Conservation (phyloP, 768 basidiomycete species). For the Russula ochroleuca region DNA sequence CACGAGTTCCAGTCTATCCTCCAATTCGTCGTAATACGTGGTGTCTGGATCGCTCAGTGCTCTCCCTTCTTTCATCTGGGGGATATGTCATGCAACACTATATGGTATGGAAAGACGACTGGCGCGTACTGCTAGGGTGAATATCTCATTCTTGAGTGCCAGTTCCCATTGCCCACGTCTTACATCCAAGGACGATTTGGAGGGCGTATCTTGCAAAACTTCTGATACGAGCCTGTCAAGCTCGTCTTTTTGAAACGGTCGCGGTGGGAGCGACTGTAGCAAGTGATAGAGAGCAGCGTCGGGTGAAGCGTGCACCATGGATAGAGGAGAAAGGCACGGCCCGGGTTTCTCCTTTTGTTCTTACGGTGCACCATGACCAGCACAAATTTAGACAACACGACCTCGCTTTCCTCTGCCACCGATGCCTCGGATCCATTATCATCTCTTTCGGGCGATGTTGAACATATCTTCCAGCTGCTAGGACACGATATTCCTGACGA, state of each 20-base stretch:
- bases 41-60: slow-evolving; percentile 51
- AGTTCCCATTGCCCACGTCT: slow-evolving; percentile 73
- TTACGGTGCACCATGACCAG: neutral
- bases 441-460: slow-evolving; percentile 39
- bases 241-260: slow-evolving; percentile 18
- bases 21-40: slow-evolving; percentile 58
- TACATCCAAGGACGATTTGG: slow-evolving; percentile 46
- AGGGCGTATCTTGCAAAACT: slow-evolving; percentile 19
- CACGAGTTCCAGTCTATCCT: slow-evolving; percentile 64
- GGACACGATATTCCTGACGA: slow-evolving; percentile 32
- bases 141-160: slow-evolving; percentile 64
- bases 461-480: slow-evolving; percentile 35
- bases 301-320: slow-evolving; percentile 25
- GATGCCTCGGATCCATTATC: neutral
- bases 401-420: slow-evolving; percentile 6
- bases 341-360: neutral
- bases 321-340: neutral
- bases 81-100: neutral
- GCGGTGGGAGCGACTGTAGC: slow-evolving; percentile 14
- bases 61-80: slow-evolving; percentile 61
- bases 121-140: slow-evolving; percentile 57
- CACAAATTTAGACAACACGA: slow-evolving; percentile 4
- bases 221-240: slow-evolving; percentile 23
- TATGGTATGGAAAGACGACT: neutral
- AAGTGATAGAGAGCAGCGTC: slow-evolving; percentile 23